A percentile compares a stretch with the other conserved stretches of the same genome.
phyloP scores from a whole-genome alignment of 257 asterid genomes.

The Anisodus tanguticus region DNA sequence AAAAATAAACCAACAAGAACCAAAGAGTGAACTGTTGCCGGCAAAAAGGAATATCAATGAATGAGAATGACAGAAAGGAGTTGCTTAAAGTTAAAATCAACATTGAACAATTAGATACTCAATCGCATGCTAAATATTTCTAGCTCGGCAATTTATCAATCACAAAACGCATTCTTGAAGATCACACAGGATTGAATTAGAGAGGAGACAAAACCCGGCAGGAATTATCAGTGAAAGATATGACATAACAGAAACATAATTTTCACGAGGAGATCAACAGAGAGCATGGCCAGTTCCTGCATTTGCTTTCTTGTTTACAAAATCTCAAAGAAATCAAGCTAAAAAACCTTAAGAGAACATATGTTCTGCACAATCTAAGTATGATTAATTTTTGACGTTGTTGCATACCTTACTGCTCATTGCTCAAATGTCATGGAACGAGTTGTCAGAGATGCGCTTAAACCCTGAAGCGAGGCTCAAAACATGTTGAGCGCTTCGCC shows the following conservation, averaged over 20 bases:
- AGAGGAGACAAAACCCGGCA: neutral
- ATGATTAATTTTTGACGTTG: neutral
- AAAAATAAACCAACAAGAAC: neutral
- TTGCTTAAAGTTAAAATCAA: neutral
- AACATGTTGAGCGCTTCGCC: too few species aligned
- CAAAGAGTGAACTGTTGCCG: neutral
- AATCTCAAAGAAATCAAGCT: neutral
- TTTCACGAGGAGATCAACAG: neutral
- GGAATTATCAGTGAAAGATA: neutral
- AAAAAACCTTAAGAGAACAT: neutral
- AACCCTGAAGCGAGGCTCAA: too few species aligned
- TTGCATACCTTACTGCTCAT: neutral
- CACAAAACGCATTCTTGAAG: neutral
- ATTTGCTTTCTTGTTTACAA: neutral
- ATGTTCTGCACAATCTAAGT: neutral
- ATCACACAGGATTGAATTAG: neutral
- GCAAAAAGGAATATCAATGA: neutral
- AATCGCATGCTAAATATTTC: neutral
- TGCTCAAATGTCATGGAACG: neutral
- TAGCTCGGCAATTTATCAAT: neutral
- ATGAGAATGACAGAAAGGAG: slow-evolving; percentile 4
- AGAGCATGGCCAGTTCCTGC: neutral
- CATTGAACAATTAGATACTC: neutral
- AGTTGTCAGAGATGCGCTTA: too few species aligned
- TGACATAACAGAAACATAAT: neutral